These are phyloP conservation scores for Podospora didyma DNA, from an alignment of 495 filamentous ascomycete genomes.

Conservation along the genomic window DNA sequence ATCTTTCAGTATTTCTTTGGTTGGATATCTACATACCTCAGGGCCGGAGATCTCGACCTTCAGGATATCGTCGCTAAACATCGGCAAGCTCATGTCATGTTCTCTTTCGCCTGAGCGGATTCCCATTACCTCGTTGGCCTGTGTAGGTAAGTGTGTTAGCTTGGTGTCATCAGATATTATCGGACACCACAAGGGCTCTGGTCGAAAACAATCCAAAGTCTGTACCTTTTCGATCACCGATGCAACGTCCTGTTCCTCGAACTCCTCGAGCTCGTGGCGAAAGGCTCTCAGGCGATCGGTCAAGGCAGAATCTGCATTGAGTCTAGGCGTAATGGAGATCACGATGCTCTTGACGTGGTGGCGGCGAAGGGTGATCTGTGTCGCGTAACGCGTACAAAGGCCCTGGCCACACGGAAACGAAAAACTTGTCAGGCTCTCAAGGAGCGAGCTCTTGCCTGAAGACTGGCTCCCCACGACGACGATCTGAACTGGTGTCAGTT, in stretches of 20 bases:
- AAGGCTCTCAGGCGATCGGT: slow-evolving; percentile 13
- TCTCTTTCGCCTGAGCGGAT: slow-evolving; percentile 24
- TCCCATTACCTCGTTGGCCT: slow-evolving; percentile 44
- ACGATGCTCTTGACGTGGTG: slow-evolving; percentile 24
- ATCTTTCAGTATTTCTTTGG: too few species aligned
- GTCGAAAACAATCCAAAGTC: slow-evolving; percentile 1
- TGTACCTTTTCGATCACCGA: slow-evolving; percentile 19
- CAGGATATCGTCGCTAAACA: slow-evolving; percentile 56
- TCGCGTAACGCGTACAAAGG: slow-evolving; percentile 58
- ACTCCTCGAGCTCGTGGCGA: slow-evolving; percentile 13
- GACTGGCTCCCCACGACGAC: slow-evolving; percentile 50
- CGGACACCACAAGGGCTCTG: too few species aligned
- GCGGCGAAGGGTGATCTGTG: slow-evolving; percentile 54
- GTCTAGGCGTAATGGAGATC: slow-evolving; percentile 44
- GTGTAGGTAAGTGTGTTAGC: neutral
- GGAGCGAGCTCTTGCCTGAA: slow-evolving; percentile 50
- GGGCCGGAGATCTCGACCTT: slow-evolving; percentile 57
- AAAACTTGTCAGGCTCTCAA: slow-evolving; percentile 50
- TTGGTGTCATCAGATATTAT: neutral
- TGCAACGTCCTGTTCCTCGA: slow-evolving; percentile 21
- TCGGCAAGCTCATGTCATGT: slow-evolving; percentile 19
- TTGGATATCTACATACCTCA: too few species aligned
- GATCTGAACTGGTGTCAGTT: slow-evolving; percentile 8
- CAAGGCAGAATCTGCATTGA: slow-evolving; percentile 7
- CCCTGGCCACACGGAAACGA: slow-evolving; percentile 47